Percentiles rank a stretch among this genome's conserved stretches.
These are phyloP conservation scores for Novymonas esmeraldas DNA, from an alignment of 208 protist genomes.

Conservation along the genomic window DNA sequence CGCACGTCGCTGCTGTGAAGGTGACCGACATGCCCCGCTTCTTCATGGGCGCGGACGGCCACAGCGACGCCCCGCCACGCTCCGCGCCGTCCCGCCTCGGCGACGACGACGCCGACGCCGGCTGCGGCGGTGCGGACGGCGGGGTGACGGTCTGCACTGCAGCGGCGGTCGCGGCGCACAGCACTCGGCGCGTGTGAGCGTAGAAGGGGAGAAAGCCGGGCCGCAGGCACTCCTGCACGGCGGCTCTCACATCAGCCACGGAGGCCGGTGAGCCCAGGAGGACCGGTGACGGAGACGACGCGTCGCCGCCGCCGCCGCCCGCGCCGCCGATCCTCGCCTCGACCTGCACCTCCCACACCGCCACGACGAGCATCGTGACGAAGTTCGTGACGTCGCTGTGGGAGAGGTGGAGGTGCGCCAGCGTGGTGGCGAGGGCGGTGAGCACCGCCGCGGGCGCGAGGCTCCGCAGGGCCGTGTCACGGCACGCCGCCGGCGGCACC, in stretches of 20 bases:
- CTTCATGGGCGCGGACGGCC: neutral
- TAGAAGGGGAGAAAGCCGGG: constrained; percentile 14
- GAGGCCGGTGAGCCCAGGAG: neutral
- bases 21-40: neutral
- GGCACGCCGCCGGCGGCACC: neutral
- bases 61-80: too few relatives aligned
- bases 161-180: constrained; percentile 9
- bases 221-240: constrained; percentile 14
- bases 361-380: constrained; percentile 35
- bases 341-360: constrained; percentile 46
- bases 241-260: constrained; percentile 6
- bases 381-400: constrained; percentile 36
- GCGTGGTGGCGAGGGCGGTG: constrained; percentile 29
- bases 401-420: constrained; percentile 56
- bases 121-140: too few relatives aligned
- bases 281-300: too few relatives aligned
- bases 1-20: neutral
- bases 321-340: constrained; percentile 9
- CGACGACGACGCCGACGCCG: neutral
- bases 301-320: too few relatives aligned
- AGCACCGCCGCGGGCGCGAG: constrained; percentile 24
- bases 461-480: constrained; percentile 9
- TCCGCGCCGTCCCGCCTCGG: too few relatives aligned
- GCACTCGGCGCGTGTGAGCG: neutral
- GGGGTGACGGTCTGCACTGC: neutral